Conservation (phyloP, 805 yeast genomes). For the Babjeviella inositovora region DNA sequence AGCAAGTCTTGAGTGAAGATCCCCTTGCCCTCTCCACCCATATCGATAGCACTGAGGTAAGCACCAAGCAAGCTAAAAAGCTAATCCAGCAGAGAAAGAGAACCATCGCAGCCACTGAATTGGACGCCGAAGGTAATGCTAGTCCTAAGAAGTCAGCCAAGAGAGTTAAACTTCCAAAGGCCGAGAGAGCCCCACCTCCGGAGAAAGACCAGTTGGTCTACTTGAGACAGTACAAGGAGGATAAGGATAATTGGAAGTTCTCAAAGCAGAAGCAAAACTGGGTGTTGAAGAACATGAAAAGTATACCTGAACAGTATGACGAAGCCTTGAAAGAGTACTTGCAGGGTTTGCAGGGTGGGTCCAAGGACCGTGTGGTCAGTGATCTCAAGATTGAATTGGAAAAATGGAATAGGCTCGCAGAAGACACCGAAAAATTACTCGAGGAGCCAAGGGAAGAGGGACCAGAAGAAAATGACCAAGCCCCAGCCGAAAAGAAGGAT, state of each 20-base stretch:
- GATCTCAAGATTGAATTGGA: constrained; percentile 28
- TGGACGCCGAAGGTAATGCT: constrained; percentile 3
- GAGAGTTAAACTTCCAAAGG: constrained; percentile 51
- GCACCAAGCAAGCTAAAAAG: constrained; percentile 24
- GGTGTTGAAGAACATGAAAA: constrained; percentile 48
- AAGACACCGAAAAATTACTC: constrained; percentile 20
- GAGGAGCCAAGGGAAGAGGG: constrained; percentile 13
- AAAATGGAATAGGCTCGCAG: constrained; percentile 39
- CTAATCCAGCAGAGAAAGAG: constrained; percentile 11
- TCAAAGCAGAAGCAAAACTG: constrained; percentile 80
- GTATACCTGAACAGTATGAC: constrained; percentile 36
- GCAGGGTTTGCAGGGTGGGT: constrained; percentile 54
- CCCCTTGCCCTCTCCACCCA: constrained; percentile 24
- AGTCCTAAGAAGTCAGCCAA: constrained; percentile 45
- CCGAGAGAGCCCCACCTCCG: constrained; percentile 46
- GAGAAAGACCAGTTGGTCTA: constrained; percentile 64
- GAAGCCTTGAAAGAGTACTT: constrained; percentile 32
- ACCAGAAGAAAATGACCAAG: constrained; percentile 3
- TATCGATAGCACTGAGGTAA: constrained; percentile 21
- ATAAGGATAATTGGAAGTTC: constrained; percentile 59
- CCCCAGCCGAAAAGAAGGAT: constrained; percentile 4
- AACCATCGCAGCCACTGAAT: constrained; percentile 3
- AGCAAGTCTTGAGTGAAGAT: constrained; percentile 25
- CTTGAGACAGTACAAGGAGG: constrained; percentile 38
- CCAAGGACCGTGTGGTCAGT: constrained; percentile 36